These are phyloP conservation scores for Coniochaeta hoffmannii DNA, from an alignment of 2,329 filamentous ascomycete species.

Conservation along the genomic window DNA sequence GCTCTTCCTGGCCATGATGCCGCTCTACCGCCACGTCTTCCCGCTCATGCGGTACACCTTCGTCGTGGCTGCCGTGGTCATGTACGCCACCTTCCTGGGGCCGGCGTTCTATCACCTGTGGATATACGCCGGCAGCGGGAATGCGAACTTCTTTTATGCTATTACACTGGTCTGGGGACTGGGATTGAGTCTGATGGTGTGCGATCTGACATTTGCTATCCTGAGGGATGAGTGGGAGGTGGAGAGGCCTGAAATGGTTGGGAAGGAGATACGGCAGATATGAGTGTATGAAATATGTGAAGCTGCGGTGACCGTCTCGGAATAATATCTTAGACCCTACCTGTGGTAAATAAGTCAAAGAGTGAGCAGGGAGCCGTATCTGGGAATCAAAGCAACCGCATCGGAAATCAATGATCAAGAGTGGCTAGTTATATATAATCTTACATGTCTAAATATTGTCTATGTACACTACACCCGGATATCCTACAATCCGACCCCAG, in stretches of 20 bases:
- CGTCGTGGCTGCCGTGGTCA: conserved; percentile 69
- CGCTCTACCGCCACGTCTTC: conserved; percentile 86
- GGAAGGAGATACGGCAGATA: conserved; percentile 81
- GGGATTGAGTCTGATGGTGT: conserved; percentile 77
- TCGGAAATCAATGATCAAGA: too few relatives aligned
- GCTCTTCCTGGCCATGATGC: conserved; percentile 74
- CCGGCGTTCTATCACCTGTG: conserved; percentile 95
- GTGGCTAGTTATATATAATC: neutral
- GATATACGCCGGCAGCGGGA: conserved; percentile 96
- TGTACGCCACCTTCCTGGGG: conserved; percentile 84
- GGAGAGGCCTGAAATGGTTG: conserved; percentile 81
- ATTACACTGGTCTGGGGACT: conserved; percentile 98
- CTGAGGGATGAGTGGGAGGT: conserved; percentile 91
- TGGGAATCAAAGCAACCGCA: too few relatives aligned
- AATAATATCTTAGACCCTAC: too few relatives aligned
- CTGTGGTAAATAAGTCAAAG: too few relatives aligned
- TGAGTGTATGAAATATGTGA: too few relatives aligned
- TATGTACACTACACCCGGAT: neutral
- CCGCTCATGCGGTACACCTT: conserved; percentile 93
- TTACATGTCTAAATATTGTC: neutral
- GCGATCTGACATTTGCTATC: conserved; percentile 81
- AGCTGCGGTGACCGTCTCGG: too few relatives aligned
- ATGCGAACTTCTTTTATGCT: conserved; percentile 99
- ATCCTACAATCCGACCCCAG: too few relatives aligned
- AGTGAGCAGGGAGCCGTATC: too few relatives aligned